Evolutionary conservation across 2,329 filamentous ascomycete species (phyloP), one percentile per base, ranked within the genome.

Genomic region (Colletotrichum orchidophilum): DNA sequence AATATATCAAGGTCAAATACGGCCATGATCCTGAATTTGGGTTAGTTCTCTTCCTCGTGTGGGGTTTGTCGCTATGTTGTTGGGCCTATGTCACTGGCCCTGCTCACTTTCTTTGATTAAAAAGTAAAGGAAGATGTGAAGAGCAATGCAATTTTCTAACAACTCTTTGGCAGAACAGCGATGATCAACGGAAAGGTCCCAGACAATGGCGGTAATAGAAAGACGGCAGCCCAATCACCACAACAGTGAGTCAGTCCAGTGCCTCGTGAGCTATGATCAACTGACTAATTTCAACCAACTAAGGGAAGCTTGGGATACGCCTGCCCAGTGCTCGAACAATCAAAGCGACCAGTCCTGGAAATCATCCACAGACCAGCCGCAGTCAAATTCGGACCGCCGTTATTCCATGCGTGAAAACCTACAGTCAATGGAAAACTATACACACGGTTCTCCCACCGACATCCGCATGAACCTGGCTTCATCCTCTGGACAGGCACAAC

Each of bases 1-100:
- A 80, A 11, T 84, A 84, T 63, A 71, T 83, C 9, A 81, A 80
- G 71, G 80, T 80, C 72, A 82, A 83, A 70, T 84, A 84, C 53
- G 82, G 82, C 0, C 79, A 77, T 46, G 81, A 83, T 46, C 80
- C 82, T 0, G 76, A 78, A 7, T 83, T 79, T 65, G 79, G 79
- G 83, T 83, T 77, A 66, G 81, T 59, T 3, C 54, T 58, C 9
- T 54, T 21, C 46, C 26, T 27, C 0, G 21, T n/a, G 54, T 3
- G 49, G 6, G 24, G 3, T 4, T 13, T 27, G 18, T 66, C 8
- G 52, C 59, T 39, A 12, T 35, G 1, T 42, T 60, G 1, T n/a
- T 11, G 18, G 8, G 26, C 3, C 15, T 24, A 5, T 29, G 21
- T 11, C 7, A n/a, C 18, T 12, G 3, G 39, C 18, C 8, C 21